Evolutionary conservation across 345 rosid species (phyloP).

Genomic region (Arabis alpina): DNA sequence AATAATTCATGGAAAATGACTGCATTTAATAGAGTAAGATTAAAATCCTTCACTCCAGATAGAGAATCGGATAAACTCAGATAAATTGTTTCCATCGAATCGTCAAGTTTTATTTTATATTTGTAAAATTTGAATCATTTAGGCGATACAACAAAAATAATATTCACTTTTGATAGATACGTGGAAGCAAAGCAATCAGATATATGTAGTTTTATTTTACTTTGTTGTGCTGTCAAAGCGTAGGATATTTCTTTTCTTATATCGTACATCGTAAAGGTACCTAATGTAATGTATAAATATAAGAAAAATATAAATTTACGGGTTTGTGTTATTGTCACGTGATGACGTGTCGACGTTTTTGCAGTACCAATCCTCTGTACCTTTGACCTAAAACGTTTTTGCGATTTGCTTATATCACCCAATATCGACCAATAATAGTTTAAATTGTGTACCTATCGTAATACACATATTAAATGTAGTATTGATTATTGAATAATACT

Average conservation of each 20-base stretch:
- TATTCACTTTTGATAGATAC: constrained; percentile 3
- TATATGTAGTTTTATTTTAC: constrained; percentile 30
- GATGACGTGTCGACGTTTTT: constrained; percentile 22
- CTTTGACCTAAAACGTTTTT: constrained; percentile 23
- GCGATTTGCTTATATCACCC: constrained; percentile 34
- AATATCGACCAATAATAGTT: background rate
- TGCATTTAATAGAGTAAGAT: constrained; percentile 1
- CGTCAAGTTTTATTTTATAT: background rate
- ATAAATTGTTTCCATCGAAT: constrained; percentile 20
- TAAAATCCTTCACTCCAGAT: background rate
- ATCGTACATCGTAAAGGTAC: constrained; percentile 15
- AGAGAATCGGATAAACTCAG: constrained; percentile 21
- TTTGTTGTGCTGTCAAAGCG: constrained; percentile 41
- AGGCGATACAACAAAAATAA: constrained; percentile 16
- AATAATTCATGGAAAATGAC: constrained; percentile 14
- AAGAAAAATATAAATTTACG: constrained; percentile 4
- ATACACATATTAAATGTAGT: constrained; percentile 11
- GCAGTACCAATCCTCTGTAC: constrained; percentile 22
- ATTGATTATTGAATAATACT: constrained; percentile 22
- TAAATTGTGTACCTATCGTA: constrained; percentile 16
- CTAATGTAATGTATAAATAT: constrained; percentile 29
- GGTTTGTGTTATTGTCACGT: constrained; percentile 26
- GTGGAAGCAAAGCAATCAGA: constrained; percentile 23
- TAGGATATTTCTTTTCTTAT: background rate
- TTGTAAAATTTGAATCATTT: background rate